These are phyloP conservation scores for Mycena epipterygia DNA, from an alignment of 768 basidiomycete genomes.

Conservation along the genomic window DNA sequence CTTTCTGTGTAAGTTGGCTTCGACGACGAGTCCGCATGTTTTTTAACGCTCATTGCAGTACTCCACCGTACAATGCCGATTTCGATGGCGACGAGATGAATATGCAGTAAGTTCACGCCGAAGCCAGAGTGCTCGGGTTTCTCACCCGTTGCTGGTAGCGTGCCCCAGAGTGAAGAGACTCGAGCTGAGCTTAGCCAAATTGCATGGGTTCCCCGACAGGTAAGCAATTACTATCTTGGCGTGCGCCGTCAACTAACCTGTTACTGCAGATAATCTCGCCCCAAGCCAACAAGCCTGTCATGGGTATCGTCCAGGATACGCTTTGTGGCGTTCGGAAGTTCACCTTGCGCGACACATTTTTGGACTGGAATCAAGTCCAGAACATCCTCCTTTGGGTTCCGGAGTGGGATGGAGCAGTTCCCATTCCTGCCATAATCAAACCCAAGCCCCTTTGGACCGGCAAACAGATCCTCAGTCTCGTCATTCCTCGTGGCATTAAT, in stretches of 20 bases:
- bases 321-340: conserved; percentile 98
- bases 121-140: not conserved
- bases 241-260: conserved; percentile 2
- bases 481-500: conserved; percentile 96
- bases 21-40: conserved; percentile 30
- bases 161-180: conserved; percentile 98
- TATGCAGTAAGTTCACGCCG: conserved; percentile 87
- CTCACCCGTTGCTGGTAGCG: conserved; percentile 59
- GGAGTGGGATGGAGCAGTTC: conserved; percentile 95
- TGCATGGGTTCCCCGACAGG: conserved; percentile 98
- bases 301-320: conserved; percentile 99
- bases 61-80: conserved; percentile 99
- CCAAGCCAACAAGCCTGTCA: conserved; percentile 99
- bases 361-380: conserved; percentile 96
- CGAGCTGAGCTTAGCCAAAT: conserved; percentile 98
- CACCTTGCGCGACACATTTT: conserved; percentile 93
- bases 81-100: conserved; percentile 99
- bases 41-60: conserved; percentile 62
- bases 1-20: conserved; percentile 84
- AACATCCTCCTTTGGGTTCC: conserved; percentile 99
- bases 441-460: conserved; percentile 99
- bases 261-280: conserved; percentile 91
- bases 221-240: conserved; percentile 41
- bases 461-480: conserved; percentile 94
- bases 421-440: conserved; percentile 94